Base-by-base conservation (phyloP, 805 yeast species). In the Candida morakotiae region DNA sequence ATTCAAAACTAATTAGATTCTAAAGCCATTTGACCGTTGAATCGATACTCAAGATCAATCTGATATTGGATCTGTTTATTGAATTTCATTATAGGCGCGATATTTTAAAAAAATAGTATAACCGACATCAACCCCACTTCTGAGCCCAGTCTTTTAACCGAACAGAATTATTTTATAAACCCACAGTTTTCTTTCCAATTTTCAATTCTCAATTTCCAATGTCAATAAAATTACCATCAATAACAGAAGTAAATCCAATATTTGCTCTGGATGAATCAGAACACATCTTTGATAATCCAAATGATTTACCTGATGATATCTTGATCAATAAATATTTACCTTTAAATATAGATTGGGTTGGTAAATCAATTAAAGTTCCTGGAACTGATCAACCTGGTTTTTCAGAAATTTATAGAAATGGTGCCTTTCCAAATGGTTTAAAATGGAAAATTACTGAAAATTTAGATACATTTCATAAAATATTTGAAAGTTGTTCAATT, bases 381-480 rank as follows among this genome's bases (percentile, higher is more conserved):
- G 48, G 54, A 13, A 34, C 55, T 27, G 44, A 28, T 23, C 36
- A 36, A 11, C 46, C 46, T 1, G 69, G 65, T 1, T 52, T 30
- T 39, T 57, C 65, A 2, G 45, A 53, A 3, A 51, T 63, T 28
- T 64, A 58, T 48, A 47, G 69, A 30, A 62, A 57, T 44, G 37
- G 35, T 11, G 54, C 56, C 14, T 45, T 46, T 15, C 54, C 55
- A 10, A 37, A 42, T n/a, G 44, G 41, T 15, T 33, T 56, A 26
- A 47, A 66, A 52, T 44, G 42, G 29, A 43, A 34, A 9, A 37
- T 63, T 32, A 56, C 62, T 19, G 67, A 71, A 3, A 53, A 52
- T 15, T 44, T 70, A 30, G 53, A 57, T 33, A 73, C 78, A 8
- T 51, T 58, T 34, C 60, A 65, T 42, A 58, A 53, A 8, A 46